Percentiles rank a stretch among this genome's conserved stretches.
phyloP scores from a whole-genome alignment of 306 rosid genomes.

The Fragaria nilgerrensis region DNA sequence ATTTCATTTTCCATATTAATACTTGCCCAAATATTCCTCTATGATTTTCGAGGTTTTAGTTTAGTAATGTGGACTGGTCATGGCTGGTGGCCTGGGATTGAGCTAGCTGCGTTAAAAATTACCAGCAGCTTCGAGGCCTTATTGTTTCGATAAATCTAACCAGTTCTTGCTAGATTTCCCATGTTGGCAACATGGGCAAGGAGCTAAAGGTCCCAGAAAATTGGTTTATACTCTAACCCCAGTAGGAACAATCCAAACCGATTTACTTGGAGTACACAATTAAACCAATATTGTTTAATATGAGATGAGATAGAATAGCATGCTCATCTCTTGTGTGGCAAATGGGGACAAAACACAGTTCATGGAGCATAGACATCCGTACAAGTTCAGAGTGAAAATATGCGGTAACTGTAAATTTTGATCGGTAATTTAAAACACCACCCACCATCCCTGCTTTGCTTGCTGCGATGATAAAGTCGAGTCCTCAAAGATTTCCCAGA shows the following conservation, averaged over 20 bases:
- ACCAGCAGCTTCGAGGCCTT: background rate
- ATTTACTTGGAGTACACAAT: background rate
- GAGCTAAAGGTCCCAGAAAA: background rate
- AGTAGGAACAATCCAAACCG: background rate
- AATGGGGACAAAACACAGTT: background rate
- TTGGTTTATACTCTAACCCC: background rate
- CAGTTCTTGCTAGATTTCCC: background rate
- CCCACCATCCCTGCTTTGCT: background rate
- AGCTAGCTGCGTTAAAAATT: background rate
- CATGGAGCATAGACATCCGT: background rate
- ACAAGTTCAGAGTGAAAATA: conserved; percentile 3
- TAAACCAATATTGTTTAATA: background rate
- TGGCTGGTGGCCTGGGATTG: conserved; percentile 2
- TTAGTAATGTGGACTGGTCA: conserved; percentile 1
- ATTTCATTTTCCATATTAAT: background rate
- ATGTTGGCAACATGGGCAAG: background rate
- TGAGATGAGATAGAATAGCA: background rate
- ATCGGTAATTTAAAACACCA: background rate
- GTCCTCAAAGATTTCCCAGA: background rate
- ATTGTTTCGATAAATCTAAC: background rate
- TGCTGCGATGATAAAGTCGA: background rate
- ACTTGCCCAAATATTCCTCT: background rate
- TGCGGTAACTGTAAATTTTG: background rate
- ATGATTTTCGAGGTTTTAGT: background rate
- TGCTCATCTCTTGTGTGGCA: background rate